These are phyloP conservation scores for Lachnellula willkommii DNA, from an alignment of 2,329 filamentous ascomycete genomes.

Conservation along the genomic window DNA sequence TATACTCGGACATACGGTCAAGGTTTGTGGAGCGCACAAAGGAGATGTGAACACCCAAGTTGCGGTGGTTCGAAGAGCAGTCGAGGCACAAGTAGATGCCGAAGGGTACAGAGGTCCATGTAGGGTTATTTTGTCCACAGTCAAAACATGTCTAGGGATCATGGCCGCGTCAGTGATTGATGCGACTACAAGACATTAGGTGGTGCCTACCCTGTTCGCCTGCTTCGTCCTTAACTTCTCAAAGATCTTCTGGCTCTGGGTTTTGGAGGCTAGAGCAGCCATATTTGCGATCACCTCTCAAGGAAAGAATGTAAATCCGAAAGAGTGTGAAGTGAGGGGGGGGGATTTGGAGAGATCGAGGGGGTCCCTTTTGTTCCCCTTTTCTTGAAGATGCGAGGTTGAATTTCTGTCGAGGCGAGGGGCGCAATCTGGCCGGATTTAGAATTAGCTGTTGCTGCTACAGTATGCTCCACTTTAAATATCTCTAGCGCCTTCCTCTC, in stretches of 20 bases:
- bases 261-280: constrained; percentile 72
- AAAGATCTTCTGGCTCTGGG: constrained; percentile 95
- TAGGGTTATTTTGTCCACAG: constrained; percentile 94
- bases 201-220: constrained; percentile 73
- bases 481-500: neutral
- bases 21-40: constrained; percentile 98
- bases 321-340: neutral
- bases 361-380: constrained; percentile 6
- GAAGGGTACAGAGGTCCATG: constrained; percentile 95
- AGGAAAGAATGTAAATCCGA: neutral
- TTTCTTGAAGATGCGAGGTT: constrained; percentile 13
- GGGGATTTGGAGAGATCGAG: neutral
- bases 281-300: constrained; percentile 41
- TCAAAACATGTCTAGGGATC: constrained; percentile 83
- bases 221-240: constrained; percentile 93
- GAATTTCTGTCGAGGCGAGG: constrained; percentile 14
- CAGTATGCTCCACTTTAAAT: neutral
- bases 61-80: constrained; percentile 94
- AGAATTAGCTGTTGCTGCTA: neutral
- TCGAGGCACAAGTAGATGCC: constrained; percentile 98
- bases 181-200: constrained; percentile 22
- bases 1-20: constrained; percentile 66
- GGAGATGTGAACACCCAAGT: constrained; percentile 96
- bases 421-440: neutral
- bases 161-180: constrained; percentile 13